A percentile compares a stretch with the other conserved stretches of the same genome.
phyloP scores from a whole-genome alignment of 306 rosid genomes.

The Spatholobus suberectus region DNA sequence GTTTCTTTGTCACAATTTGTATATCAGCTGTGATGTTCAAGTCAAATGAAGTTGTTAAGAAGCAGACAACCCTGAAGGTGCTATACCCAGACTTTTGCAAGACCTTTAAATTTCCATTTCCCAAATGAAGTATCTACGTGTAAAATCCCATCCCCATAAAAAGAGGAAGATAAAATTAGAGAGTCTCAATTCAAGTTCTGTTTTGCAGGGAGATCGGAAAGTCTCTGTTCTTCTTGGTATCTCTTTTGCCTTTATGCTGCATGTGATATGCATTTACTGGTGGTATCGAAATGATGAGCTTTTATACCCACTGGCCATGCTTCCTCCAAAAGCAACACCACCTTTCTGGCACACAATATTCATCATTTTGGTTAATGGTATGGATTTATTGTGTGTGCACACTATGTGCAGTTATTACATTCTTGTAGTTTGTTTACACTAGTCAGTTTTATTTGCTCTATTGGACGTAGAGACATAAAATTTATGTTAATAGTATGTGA shows the following conservation, averaged over 20 bases:
- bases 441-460: conserved; percentile 28
- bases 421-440: conserved; percentile 5
- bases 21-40: conserved; percentile 87
- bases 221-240: conserved; percentile 58
- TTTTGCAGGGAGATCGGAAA: conserved; percentile 88
- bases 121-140: conserved; percentile 9
- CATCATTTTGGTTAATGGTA: conserved; percentile 92
- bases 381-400: conserved; percentile 26
- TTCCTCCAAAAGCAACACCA: conserved; percentile 80
- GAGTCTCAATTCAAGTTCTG: conserved; percentile 44
- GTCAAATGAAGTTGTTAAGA: conserved; percentile 84
- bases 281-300: conserved; percentile 80
- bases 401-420: conserved; percentile 2
- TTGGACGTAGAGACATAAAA: neutral
- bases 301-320: conserved; percentile 71
- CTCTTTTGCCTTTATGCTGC: conserved; percentile 65
- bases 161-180: neutral
- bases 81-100: conserved; percentile 6
- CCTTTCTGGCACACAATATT: conserved; percentile 91
- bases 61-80: conserved; percentile 96
- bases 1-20: conserved; percentile 84
- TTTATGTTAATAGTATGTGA: conserved; percentile 9
- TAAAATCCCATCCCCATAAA: neutral
- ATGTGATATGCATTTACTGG: conserved; percentile 78
- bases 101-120: conserved; percentile 31